Conservation (phyloP, 495 filamentous ascomycete genomes). For the Aspergillus haitiensis region DNA sequence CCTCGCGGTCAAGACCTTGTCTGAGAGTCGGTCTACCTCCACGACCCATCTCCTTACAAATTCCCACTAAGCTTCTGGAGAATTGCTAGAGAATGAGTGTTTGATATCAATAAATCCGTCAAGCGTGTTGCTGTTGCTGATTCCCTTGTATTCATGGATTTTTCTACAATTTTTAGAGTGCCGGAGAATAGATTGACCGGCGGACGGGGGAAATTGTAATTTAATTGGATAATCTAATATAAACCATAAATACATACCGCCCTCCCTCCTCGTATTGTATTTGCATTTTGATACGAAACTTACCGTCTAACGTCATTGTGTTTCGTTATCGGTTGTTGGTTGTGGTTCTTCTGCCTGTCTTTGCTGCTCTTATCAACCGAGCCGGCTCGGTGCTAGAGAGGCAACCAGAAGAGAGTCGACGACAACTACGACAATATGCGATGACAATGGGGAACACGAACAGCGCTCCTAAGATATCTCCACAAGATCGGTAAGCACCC, state of each 20-base stretch:
- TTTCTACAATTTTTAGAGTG: conserved; percentile 24
- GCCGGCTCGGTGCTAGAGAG: background rate
- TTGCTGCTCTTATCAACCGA: background rate
- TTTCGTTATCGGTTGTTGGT: background rate
- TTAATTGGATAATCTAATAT: conserved; percentile 4
- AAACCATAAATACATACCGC: background rate
- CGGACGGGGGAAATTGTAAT: conserved; percentile 1
- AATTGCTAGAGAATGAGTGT: background rate
- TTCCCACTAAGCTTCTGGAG: background rate
- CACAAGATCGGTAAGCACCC: conserved; percentile 62
- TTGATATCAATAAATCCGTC: no score
- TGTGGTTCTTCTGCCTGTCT: background rate
- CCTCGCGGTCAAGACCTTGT: conserved; percentile 58
- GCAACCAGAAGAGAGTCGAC: conserved; percentile 1
- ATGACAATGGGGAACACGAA: conserved; percentile 63
- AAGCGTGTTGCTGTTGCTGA: no score
- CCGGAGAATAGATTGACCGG: conserved; percentile 28
- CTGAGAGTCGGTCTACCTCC: conserved; percentile 50
- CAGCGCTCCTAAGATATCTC: conserved; percentile 68
- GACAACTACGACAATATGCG: conserved; percentile 34
- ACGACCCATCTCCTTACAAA: conserved; percentile 29
- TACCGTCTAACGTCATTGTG: conserved; percentile 1
- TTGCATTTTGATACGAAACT: background rate
- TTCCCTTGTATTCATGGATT: background rate
- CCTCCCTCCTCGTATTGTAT: background rate